phyloP scores from a whole-genome alignment of 441 rosid species.

The Viola pubescens region DNA sequence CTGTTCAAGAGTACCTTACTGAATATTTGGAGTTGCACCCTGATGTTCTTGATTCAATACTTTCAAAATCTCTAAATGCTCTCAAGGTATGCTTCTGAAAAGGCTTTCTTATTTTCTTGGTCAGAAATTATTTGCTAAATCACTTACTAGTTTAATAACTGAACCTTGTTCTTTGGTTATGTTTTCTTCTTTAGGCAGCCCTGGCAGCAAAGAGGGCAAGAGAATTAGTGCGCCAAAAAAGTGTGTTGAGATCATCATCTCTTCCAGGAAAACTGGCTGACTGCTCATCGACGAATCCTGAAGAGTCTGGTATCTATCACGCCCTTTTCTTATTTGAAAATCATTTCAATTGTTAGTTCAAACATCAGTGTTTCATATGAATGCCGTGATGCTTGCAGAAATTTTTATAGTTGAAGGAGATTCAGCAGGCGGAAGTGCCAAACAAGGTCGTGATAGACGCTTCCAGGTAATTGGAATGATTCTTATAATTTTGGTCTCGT shows the following conservation, averaged over 20 bases:
- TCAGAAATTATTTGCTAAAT: neutral
- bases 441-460: constrained; percentile 97
- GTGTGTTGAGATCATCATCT: constrained; percentile 79
- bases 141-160: constrained; percentile 1
- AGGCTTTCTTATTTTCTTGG: neutral
- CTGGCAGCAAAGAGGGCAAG: constrained; percentile 94
- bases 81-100: constrained; percentile 53
- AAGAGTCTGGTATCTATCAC: constrained; percentile 55
- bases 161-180: constrained; percentile 1
- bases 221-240: constrained; percentile 81
- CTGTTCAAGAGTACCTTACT: constrained; percentile 89
- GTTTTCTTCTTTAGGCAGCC: constrained; percentile 61
- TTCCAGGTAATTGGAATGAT: constrained; percentile 57
- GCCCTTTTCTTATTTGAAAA: too few species aligned
- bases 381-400: constrained; percentile 37
- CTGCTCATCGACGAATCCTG: constrained; percentile 82
- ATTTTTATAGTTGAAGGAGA: constrained; percentile 97
- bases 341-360: neutral
- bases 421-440: constrained; percentile 99
- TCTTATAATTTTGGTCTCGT: neutral
- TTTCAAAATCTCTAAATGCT: constrained; percentile 89
- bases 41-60: constrained; percentile 78
- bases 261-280: constrained; percentile 96
- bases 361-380: constrained; percentile 1
- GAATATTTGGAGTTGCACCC: constrained; percentile 97